These are phyloP conservation scores for Papiliotrema flavescens DNA, from an alignment of 1,284 basidiomycete species.

Conservation along the genomic window DNA sequence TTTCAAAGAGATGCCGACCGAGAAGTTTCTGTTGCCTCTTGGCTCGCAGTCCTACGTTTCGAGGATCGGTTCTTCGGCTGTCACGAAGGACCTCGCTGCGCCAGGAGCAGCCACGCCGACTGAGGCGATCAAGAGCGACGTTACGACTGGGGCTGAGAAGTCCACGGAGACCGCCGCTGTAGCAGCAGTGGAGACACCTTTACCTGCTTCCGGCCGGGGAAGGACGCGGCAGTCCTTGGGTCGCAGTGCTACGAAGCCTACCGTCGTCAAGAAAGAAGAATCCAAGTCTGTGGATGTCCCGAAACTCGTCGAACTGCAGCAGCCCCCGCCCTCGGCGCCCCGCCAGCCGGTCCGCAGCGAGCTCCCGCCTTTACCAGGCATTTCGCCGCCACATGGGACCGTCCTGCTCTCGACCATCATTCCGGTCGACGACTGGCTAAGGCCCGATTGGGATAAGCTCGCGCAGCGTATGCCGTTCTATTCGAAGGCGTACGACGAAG, in stretches of 20 bases:
- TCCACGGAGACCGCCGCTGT: background rate
- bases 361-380: constrained; percentile 26
- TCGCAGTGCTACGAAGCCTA: constrained; percentile 11
- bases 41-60: constrained; percentile 36
- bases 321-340: background rate
- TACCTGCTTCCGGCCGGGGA: background rate
- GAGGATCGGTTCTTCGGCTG: constrained; percentile 27
- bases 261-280: constrained; percentile 2
- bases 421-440: constrained; percentile 24
- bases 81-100: background rate
- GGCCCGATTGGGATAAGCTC: constrained; percentile 31
- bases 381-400: constrained; percentile 26
- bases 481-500: constrained; percentile 24
- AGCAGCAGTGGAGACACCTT: background rate
- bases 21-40: constrained; percentile 41
- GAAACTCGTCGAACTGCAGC: background rate
- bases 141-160: background rate
- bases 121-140: too few relatives aligned
- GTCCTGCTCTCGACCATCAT: constrained; percentile 37
- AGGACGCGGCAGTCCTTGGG: constrained; percentile 20
- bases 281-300: background rate
- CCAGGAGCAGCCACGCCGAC: background rate
- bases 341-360: constrained; percentile 5
- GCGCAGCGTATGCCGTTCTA: constrained; percentile 31
- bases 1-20: constrained; percentile 41